Base-by-base conservation (phyloP, 106 monocot genomes). In the Narthecium ossifragum region DNA sequence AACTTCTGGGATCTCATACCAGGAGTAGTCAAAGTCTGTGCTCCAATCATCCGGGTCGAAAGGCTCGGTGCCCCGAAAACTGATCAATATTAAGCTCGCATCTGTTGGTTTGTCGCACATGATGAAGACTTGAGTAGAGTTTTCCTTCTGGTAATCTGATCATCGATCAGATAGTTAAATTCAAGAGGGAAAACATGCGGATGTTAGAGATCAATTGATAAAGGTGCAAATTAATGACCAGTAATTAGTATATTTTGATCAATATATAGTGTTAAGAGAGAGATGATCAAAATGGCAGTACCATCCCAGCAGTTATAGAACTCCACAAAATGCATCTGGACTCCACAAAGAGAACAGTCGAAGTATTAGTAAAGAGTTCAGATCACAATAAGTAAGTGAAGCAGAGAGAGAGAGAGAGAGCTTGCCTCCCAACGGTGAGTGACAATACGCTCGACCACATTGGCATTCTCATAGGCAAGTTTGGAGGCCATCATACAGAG, bases 221-320 rank as follows among this genome's bases (percentile, higher is more conserved):
- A 55, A 15, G 13, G 26, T 2, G 30, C 13, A 31, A 30, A 24
- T 31, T 25, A 27, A 26, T 11, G 38, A 50, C 22, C 27, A 67
- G 14, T 9, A 5, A 6, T 22, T 43, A 1, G 3, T 5, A 53
- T 18, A 15, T 4, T 18, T 46, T 7, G 14, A 8, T 10, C 20
- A 11, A 57, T 21, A 22, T 36, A 37, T 36, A 29, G 15, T 31
- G 5, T 31, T 31, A 13, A 55, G 14, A 27, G 26, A 6, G 8
- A 15, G 55, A 55, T 8, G 1, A 55, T 15, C 14, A 14, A 21
- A 34, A 6, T 6, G 7, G 22, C 22, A 15, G 10, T 63, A 88
- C 88, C 80, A 50, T 88, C 73, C 80, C 80, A 88, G 53, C 83
- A 88, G 52, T 77, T 60, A 59, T 70, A 84, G 70, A 77, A 77